Percentiles rank a stretch among this genome's conserved stretches.
Conservation (phyloP, 2,329 filamentous ascomycete species). For the Aspergillus arachidicola region DNA sequence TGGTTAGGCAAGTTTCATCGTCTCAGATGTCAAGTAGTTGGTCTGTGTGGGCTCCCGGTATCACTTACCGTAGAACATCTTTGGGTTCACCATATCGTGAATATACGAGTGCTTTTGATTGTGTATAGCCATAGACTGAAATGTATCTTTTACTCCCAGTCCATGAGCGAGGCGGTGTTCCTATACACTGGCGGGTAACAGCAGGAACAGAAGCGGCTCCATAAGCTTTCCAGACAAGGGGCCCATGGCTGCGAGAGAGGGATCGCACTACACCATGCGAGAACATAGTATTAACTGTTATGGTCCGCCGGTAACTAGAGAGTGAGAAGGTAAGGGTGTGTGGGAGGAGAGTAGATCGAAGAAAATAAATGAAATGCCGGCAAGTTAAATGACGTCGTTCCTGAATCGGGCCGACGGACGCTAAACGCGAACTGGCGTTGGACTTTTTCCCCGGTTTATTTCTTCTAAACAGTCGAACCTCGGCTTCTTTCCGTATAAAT, state of each 20-base stretch:
- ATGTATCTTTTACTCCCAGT: conserved; percentile 39
- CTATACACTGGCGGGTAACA: conserved; percentile 15
- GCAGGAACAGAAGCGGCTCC: conserved; percentile 14
- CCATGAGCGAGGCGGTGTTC: conserved; percentile 14
- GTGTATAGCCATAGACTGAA: conserved; percentile 53
- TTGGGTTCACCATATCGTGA: conserved; percentile 52
- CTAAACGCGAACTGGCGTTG: conserved; percentile 8
- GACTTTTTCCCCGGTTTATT: neutral
- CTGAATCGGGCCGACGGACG: conserved; percentile 24
- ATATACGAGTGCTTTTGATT: conserved; percentile 53
- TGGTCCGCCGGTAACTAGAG: neutral
- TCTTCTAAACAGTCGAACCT: neutral
- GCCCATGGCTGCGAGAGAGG: conserved; percentile 15
- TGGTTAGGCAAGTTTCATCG: neutral
- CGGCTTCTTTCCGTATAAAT: neutral
- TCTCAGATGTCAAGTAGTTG: neutral
- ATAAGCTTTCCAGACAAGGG: conserved; percentile 16
- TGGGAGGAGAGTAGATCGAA: neutral
- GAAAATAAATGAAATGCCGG: conserved; percentile 14
- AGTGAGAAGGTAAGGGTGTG: neutral
- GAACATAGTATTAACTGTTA: conserved; percentile 28
- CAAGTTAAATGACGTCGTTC: conserved; percentile 23
- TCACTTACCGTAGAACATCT: conserved; percentile 47
- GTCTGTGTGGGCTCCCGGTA: neutral
- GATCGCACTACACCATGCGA: conserved; percentile 29